Conservation (phyloP, 768 basidiomycete genomes). For the Boletus vinaceobasis region DNA sequence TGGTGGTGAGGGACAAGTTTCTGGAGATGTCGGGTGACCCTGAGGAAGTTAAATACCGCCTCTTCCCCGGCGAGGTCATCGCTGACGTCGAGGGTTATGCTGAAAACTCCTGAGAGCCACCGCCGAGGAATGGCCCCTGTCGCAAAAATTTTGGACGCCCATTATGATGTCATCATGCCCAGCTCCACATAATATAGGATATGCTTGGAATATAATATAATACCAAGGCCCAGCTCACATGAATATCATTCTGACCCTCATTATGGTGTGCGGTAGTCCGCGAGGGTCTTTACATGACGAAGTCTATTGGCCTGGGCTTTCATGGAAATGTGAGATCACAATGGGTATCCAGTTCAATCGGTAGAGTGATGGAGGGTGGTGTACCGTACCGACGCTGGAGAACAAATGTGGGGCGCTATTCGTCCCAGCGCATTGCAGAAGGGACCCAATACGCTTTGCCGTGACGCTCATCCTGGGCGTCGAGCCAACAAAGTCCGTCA, state of each 20-base stretch:
- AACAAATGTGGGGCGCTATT: slow-evolving; percentile 31
- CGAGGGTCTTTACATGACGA: no score
- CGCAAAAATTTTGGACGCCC: no score
- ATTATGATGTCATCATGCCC: no score
- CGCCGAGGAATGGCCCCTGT: background rate
- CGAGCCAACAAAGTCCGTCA: slow-evolving; percentile 94
- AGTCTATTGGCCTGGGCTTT: no score
- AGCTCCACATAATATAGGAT: no score
- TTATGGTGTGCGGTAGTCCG: no score
- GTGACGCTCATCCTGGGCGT: slow-evolving; percentile 72
- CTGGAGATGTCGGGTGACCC: background rate
- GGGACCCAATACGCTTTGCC: slow-evolving; percentile 84
- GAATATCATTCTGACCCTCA: no score
- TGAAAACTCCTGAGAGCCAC: background rate
- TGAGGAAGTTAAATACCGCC: background rate
- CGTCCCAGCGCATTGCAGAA: slow-evolving; percentile 83
- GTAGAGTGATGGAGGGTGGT: background rate
- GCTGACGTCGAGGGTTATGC: slow-evolving; percentile 5
- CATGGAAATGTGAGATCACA: no score
- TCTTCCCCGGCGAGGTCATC: background rate
- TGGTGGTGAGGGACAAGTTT: background rate
- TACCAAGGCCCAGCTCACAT: no score
- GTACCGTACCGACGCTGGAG: background rate
- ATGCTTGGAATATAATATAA: no score
- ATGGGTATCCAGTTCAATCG: no score